Conservation (phyloP, 1,284 basidiomycete genomes). For the Pterulicium gracile region DNA sequence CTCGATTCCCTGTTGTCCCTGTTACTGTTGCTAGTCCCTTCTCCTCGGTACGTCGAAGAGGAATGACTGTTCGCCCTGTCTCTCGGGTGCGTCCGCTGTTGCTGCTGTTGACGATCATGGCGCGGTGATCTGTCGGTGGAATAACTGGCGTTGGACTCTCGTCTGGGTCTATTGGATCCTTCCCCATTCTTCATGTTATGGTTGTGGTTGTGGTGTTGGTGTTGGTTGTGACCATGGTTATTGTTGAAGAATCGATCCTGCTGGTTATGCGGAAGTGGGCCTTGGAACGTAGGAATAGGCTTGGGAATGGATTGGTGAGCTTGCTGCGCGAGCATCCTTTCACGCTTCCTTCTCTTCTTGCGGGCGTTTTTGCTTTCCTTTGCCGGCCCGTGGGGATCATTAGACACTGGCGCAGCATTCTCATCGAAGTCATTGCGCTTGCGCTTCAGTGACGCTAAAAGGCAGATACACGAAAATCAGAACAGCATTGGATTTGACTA, state of each 20-base stretch:
- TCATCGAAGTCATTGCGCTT: neutral
- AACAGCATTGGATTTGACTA: too few relatives aligned
- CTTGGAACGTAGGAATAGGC: constrained; percentile 8
- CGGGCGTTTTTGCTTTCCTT: constrained; percentile 25
- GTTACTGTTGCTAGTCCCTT: too few relatives aligned
- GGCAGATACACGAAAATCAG: neutral
- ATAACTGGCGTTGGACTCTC: constrained; percentile 1
- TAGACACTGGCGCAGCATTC: constrained; percentile 2
- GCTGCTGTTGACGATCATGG: neutral
- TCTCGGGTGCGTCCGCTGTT: too few relatives aligned
- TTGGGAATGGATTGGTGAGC: constrained; percentile 12
- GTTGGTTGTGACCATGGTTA: too few relatives aligned
- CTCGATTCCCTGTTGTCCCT: neutral
- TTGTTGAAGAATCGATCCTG: neutral
- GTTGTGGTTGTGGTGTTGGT: too few relatives aligned
- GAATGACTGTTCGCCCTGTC: neutral
- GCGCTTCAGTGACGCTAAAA: neutral
- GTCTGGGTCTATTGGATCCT: too few relatives aligned
- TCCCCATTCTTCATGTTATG: too few relatives aligned
- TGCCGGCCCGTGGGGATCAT: neutral
- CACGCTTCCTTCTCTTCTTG: constrained; percentile 24
- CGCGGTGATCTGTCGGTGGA: neutral
- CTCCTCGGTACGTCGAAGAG: neutral
- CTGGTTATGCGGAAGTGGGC: constrained; percentile 6
- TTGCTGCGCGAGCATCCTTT: constrained; percentile 20